Evolutionary conservation across 176 grass and related monocot species (phyloP), one percentile per base, ranked within the genome.

Genomic region (Oryza meridionalis): DNA sequence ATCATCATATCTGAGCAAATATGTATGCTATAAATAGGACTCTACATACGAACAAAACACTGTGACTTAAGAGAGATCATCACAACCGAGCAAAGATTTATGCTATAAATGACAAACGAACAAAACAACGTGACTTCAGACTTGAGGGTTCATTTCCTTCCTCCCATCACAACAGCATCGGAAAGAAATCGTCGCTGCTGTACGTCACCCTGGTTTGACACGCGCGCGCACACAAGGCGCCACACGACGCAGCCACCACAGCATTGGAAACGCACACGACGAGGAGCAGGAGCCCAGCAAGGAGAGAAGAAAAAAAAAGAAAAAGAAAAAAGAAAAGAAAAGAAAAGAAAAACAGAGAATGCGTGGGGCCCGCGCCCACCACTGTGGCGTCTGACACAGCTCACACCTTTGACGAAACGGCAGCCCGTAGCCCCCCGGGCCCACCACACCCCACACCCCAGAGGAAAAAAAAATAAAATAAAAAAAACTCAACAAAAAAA

Each of bases 381-480:
- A 67, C 69, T 35, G 88, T 31, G n/a, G 69, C 88, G 62, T 84
- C 88, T 90, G 88, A 84, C 84, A 86, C 84, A 75, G 80, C 80
- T 76, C 84, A 84, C 84, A 79, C 84, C 88, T 90, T 84, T 80
- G 88, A 90, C 84, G 88, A 87, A 87, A 76, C 88, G 75, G 79
- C 70, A 70, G 40, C 79, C 38, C 75, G 72, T 58, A 78, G 64
- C 3, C 44, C 3, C 44, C 44, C 51, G 35, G 13, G 45, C 73
- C 58, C 73, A 21, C 46, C 50, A 15, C 2, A 55, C 50, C 38
- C 29, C 21, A n/a, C 62, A 14, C 1, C 26, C 11, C 7, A 0
- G 15, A 13, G 24, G 37, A 38, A 35, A 33, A 4, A 3, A 33
- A 33, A 35, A 33, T 33, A 33, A 33, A 33, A 33, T 33, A 33